Conservation (phyloP, 2,329 filamentous ascomycete genomes). For the Orbilia quercus region DNA sequence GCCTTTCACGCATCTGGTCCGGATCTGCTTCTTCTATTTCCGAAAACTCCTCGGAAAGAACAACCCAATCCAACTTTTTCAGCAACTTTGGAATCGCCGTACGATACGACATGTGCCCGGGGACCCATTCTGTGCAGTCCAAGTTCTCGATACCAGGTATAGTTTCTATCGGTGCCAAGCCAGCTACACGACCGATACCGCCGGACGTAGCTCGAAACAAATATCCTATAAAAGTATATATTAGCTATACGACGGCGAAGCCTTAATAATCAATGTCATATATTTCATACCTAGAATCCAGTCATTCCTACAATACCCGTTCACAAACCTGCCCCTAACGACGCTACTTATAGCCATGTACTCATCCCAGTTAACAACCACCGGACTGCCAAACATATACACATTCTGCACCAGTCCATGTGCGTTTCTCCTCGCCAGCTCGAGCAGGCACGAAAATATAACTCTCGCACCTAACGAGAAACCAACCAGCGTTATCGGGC, state of each 20-base stretch:
- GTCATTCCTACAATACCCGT: constrained; percentile 88
- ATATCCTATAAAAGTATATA: too few relatives aligned
- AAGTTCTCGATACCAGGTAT: constrained; percentile 76
- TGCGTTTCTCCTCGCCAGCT: constrained; percentile 78
- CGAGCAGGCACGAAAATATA: constrained; percentile 83
- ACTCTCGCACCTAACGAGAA: constrained; percentile 84
- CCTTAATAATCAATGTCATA: too few relatives aligned
- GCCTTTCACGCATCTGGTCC: constrained; percentile 64
- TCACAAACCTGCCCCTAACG: constrained; percentile 82
- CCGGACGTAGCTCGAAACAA: constrained; percentile 94
- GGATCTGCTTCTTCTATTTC: constrained; percentile 55
- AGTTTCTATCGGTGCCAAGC: constrained; percentile 78
- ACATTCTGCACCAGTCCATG: constrained; percentile 87
- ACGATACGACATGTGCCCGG: constrained; percentile 77
- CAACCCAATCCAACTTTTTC: constrained; percentile 69
- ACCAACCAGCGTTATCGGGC: constrained; percentile 81
- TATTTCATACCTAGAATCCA: constrained; percentile 86
- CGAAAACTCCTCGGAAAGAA: constrained; percentile 62
- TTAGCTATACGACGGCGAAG: too few relatives aligned
- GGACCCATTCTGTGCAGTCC: constrained; percentile 73
- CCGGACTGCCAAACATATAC: constrained; percentile 83
- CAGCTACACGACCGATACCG: constrained; percentile 82
- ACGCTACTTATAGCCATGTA: constrained; percentile 83
- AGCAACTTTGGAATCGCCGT: constrained; percentile 75
- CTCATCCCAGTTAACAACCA: constrained; percentile 73